Evolutionary conservation across 2,329 filamentous ascomycete species (phyloP).

Genomic region (Fusarium illudens): DNA sequence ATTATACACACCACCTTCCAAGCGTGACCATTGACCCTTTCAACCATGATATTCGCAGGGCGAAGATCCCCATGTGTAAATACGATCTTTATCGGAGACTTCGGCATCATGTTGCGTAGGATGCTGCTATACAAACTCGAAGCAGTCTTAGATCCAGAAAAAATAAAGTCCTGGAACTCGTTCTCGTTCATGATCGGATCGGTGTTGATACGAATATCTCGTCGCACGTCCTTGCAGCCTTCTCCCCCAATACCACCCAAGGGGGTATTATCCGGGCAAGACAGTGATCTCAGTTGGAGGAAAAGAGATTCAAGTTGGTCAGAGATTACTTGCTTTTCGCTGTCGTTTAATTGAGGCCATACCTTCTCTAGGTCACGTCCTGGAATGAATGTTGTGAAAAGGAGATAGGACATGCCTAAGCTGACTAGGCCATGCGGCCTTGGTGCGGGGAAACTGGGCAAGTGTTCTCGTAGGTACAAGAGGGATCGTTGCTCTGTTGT

Average conservation of each 20-base stretch:
- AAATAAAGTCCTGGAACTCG: slow-evolving; percentile 18
- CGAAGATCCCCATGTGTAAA: slow-evolving; percentile 24
- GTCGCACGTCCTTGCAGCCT: slow-evolving; percentile 10
- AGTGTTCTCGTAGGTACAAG: slow-evolving; percentile 10
- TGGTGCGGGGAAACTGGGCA: slow-evolving; percentile 14
- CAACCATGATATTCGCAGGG: slow-evolving; percentile 2
- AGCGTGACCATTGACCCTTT: neutral
- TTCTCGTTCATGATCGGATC: neutral
- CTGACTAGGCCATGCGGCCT: slow-evolving; percentile 21
- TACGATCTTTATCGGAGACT: slow-evolving; percentile 1
- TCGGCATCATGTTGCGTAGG: slow-evolving; percentile 8
- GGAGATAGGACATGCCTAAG: slow-evolving; percentile 8
- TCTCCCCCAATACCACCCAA: slow-evolving; percentile 13
- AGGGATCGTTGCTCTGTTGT: slow-evolving; percentile 16
- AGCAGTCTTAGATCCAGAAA: slow-evolving; percentile 12
- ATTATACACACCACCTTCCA: slow-evolving; percentile 23
- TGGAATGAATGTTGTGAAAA: slow-evolving; percentile 24
- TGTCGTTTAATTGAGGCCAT: slow-evolving; percentile 13
- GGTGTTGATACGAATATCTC: slow-evolving; percentile 3
- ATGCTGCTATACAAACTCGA: slow-evolving; percentile 11
- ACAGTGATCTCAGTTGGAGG: slow-evolving; percentile 15
- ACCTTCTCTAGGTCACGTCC: slow-evolving; percentile 17
- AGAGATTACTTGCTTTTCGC: slow-evolving; percentile 21
- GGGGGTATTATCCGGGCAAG: slow-evolving; percentile 4
- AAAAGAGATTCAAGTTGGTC: slow-evolving; percentile 16